Evolutionary conservation across 148 eudicot genomes (phyloP).

Genomic region (Silene latifolia): DNA sequence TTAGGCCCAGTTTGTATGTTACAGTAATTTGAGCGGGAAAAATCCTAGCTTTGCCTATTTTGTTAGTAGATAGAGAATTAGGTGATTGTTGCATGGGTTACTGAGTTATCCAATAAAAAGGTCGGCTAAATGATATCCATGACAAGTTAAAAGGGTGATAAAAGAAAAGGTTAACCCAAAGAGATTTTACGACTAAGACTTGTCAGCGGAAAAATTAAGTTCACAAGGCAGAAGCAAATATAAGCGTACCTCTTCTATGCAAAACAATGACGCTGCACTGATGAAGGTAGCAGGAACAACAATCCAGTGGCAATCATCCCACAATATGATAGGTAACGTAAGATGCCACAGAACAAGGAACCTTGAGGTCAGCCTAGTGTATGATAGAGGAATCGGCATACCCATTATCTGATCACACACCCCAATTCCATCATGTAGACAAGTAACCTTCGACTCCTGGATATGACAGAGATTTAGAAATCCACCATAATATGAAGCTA

Average conservation of each 20-base stretch:
- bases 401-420: constrained; percentile 81
- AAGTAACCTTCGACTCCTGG: constrained; percentile 78
- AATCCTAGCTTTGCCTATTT: no score
- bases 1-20: no score
- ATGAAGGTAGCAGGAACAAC: constrained; percentile 92
- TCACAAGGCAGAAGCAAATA: constrained; percentile 8
- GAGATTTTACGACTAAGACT: neutral
- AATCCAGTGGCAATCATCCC: constrained; percentile 99
- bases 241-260: constrained; percentile 85
- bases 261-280: constrained; percentile 92
- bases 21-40: no score
- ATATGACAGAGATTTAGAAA: constrained; percentile 8
- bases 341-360: constrained; percentile 95
- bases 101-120: no score
- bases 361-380: constrained; percentile 94
- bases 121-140: no score
- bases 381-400: constrained; percentile 90
- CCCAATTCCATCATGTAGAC: constrained; percentile 88
- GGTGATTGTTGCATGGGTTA: no score
- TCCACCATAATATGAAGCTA: neutral
- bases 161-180: neutral
- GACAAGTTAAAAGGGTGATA: no score
- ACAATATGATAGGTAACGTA: constrained; percentile 85
- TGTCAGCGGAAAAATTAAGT: neutral
- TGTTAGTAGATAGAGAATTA: no score